These are phyloP conservation scores for Davidsoniella eucalypti DNA, from an alignment of 2,329 filamentous ascomycete genomes.

Conservation along the genomic window DNA sequence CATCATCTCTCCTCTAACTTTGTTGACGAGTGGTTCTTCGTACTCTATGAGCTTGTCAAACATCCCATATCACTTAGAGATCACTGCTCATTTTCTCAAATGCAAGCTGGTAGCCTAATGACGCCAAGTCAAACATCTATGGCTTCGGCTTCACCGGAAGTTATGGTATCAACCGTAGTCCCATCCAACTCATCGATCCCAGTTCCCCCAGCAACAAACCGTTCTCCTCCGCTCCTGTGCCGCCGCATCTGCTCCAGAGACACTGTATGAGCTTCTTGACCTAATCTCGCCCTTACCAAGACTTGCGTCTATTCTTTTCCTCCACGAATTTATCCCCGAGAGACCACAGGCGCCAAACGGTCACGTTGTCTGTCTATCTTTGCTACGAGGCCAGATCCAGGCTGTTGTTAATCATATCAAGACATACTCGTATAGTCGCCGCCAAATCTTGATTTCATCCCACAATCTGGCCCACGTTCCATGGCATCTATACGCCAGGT, in stretches of 20 bases:
- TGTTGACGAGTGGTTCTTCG: conserved; percentile 12
- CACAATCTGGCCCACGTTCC: too few species aligned
- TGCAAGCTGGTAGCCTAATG: conserved; percentile 5
- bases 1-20: too few species aligned
- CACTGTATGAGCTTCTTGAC: not conserved
- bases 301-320: conserved; percentile 5
- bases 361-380: conserved; percentile 1
- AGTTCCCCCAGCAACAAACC: not conserved
- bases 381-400: conserved; percentile 10
- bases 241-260: not conserved
- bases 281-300: conserved; percentile 8
- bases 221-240: not conserved
- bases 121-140: not conserved
- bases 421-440: conserved; percentile 4
- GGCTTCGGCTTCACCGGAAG: not conserved
- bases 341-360: conserved; percentile 10
- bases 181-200: not conserved
- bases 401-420: conserved; percentile 12
- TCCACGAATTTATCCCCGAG: conserved; percentile 11
- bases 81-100: conserved; percentile 11
- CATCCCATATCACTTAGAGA: conserved; percentile 10
- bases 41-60: conserved; percentile 5
- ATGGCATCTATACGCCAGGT: conserved; percentile 2
- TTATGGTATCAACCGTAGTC: too few species aligned
- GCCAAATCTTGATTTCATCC: not conserved